Conservation (phyloP, 148 eudicot genomes). For the Camellia lanceoleosa region DNA sequence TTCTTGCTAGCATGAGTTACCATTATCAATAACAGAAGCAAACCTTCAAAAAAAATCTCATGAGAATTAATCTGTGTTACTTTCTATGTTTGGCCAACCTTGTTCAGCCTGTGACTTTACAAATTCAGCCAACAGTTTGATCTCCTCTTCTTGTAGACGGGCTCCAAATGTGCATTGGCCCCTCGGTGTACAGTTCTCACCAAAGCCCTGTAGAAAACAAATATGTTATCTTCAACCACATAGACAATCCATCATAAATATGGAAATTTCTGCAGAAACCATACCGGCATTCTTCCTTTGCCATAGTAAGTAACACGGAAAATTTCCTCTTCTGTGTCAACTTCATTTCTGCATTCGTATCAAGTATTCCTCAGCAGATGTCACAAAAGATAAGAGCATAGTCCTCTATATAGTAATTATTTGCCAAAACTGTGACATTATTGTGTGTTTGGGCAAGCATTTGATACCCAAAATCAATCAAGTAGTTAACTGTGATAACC, state of each 20-base stretch:
- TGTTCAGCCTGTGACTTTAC: slow-evolving; percentile 79
- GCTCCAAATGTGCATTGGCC: slow-evolving; percentile 96
- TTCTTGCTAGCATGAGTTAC: background rate
- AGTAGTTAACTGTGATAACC: background rate
- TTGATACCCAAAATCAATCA: background rate
- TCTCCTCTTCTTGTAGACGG: slow-evolving; percentile 72
- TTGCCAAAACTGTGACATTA: background rate
- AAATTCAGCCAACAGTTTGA: slow-evolving; percentile 69
- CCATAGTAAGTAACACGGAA: slow-evolving; percentile 72
- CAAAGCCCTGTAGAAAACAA: slow-evolving; percentile 57
- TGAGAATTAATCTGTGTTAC: slow-evolving; percentile 27
- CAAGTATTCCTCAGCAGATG: background rate
- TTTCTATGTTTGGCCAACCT: slow-evolving; percentile 60
- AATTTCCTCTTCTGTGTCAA: slow-evolving; percentile 69
- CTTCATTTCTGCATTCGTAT: slow-evolving; percentile 47
- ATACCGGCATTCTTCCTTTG: slow-evolving; percentile 87
- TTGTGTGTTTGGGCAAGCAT: no score
- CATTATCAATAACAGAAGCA: background rate
- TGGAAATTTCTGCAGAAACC: slow-evolving; percentile 13
- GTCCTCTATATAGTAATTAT: background rate
- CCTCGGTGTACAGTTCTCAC: slow-evolving; percentile 74
- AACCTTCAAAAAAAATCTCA: background rate
- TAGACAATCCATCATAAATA: background rate
- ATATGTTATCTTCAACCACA: background rate
- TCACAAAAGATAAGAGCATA: background rate